A percentile compares a stretch with the other conserved stretches of the same genome.
phyloP scores from a whole-genome alignment of 306 rosid genomes.

The Vigna nakashimae region DNA sequence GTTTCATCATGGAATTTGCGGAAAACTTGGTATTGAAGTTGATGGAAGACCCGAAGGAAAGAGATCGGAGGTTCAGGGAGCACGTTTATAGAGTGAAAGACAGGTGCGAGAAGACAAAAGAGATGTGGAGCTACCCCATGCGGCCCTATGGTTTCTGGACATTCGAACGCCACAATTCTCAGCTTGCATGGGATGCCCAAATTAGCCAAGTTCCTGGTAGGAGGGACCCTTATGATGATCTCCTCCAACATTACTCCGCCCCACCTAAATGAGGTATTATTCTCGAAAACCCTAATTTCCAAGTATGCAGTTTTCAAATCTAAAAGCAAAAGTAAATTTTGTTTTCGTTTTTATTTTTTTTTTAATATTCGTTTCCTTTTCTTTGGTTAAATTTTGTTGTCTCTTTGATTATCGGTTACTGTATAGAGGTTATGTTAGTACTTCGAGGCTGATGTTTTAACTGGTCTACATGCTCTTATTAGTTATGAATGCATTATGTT shows the following conservation, averaged over 20 bases:
- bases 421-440: neutral
- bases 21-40: constrained; percentile 78
- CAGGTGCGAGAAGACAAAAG: constrained; percentile 77
- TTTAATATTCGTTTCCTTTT: neutral
- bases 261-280: constrained; percentile 53
- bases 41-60: constrained; percentile 94
- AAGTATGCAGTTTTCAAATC: neutral
- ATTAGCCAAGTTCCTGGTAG: constrained; percentile 86
- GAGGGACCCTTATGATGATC: constrained; percentile 92
- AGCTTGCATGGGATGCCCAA: constrained; percentile 92
- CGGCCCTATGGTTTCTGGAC: constrained; percentile 98
- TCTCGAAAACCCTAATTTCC: neutral
- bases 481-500: neutral
- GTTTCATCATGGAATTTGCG: constrained; percentile 92
- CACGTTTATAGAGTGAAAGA: constrained; percentile 55
- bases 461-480: neutral
- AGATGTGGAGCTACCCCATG: constrained; percentile 86
- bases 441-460: neutral
- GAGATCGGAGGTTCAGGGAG: constrained; percentile 89
- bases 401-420: neutral
- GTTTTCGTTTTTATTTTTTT: too few species aligned
- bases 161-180: constrained; percentile 92
- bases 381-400: neutral
- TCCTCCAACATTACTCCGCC: constrained; percentile 59
- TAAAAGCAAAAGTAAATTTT: neutral